These are phyloP conservation scores for Cytospora piceae DNA, from an alignment of 2,329 filamentous ascomycete genomes.

Conservation along the genomic window DNA sequence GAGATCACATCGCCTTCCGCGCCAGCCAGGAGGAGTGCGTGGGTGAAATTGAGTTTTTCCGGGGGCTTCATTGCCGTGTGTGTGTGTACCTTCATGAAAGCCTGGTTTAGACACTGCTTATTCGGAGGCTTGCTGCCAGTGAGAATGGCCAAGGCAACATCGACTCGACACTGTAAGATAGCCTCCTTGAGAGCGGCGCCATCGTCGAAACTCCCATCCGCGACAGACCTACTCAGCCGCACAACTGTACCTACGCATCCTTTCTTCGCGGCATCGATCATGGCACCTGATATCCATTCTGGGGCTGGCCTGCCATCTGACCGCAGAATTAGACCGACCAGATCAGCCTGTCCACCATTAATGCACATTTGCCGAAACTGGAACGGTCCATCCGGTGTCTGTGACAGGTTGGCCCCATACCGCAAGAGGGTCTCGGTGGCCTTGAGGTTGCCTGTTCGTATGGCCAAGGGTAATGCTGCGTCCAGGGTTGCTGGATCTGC, in stretches of 20 bases:
- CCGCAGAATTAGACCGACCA: conserved; percentile 53
- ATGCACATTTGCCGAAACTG: conserved; percentile 57
- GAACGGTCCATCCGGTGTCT: conserved; percentile 54
- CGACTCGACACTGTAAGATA: conserved; percentile 52
- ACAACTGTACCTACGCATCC: conserved; percentile 56
- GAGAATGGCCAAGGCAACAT: conserved; percentile 59
- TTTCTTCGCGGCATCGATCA: conserved; percentile 55
- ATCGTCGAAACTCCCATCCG: conserved; percentile 56
- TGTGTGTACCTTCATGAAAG: conserved; percentile 52
- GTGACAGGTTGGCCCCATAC: conserved; percentile 54
- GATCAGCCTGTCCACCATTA: conserved; percentile 47
- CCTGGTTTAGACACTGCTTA: conserved; percentile 51
- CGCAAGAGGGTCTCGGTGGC: conserved; percentile 53
- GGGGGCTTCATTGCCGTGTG: conserved; percentile 51
- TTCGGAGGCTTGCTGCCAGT: conserved; percentile 57
- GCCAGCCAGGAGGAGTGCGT: conserved; percentile 62
- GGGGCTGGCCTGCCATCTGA: conserved; percentile 52
- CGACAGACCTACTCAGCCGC: conserved; percentile 54
- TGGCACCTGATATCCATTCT: conserved; percentile 50
- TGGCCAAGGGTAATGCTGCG: conserved; percentile 52
- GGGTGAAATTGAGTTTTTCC: conserved; percentile 56
- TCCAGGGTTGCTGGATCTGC: conserved; percentile 57
- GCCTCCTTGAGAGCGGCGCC: conserved; percentile 57
- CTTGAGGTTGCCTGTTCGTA: conserved; percentile 47
- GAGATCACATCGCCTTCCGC: conserved; percentile 56